phyloP scores from a whole-genome alignment of 1,139 yeast species.

The Saccharomyces hybrid region DNA sequence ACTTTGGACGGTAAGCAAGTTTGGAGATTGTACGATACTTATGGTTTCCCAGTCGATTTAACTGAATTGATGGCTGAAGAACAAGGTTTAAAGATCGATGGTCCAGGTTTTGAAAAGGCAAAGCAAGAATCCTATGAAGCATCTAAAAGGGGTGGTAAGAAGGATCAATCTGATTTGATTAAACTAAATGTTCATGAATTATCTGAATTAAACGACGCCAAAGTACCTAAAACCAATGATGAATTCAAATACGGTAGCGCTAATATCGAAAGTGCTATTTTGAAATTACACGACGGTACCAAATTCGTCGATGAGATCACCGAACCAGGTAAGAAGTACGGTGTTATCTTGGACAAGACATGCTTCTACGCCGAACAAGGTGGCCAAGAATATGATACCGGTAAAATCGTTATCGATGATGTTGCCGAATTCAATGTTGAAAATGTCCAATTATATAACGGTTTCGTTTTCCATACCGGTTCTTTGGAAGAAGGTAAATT shows the following conservation, averaged over 20 bases:
- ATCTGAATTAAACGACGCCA: slow-evolving; percentile 49
- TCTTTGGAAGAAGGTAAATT: slow-evolving; percentile 67
- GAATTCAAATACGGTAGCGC: slow-evolving; percentile 61
- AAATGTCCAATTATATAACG: slow-evolving; percentile 88
- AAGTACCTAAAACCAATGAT: slow-evolving; percentile 80
- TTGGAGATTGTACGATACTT: slow-evolving; percentile 98
- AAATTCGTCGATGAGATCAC: slow-evolving; percentile 46
- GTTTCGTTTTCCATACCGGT: slow-evolving; percentile 95
- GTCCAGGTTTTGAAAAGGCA: slow-evolving; percentile 84
- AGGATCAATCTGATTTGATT: slow-evolving; percentile 48
- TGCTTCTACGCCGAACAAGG: slow-evolving; percentile 98
- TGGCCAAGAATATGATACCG: slow-evolving; percentile 97
- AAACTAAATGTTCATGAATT: slow-evolving; percentile 88
- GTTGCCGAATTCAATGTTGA: slow-evolving; percentile 78
- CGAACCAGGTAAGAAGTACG: slow-evolving; percentile 50
- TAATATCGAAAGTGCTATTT: slow-evolving; percentile 52
- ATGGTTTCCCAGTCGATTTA: slow-evolving; percentile 97
- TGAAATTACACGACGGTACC: slow-evolving; percentile 65
- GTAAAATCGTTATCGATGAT: slow-evolving; percentile 85
- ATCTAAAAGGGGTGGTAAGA: slow-evolving; percentile 78
- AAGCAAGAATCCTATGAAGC: slow-evolving; percentile 87
- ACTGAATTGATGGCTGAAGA: slow-evolving; percentile 98
- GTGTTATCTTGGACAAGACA: slow-evolving; percentile 77
- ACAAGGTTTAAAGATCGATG: slow-evolving; percentile 89
- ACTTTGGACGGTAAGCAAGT: slow-evolving; percentile 87